Evolutionary conservation across 148 eudicot species (phyloP).

Genomic region (Talinum fruticosum): DNA sequence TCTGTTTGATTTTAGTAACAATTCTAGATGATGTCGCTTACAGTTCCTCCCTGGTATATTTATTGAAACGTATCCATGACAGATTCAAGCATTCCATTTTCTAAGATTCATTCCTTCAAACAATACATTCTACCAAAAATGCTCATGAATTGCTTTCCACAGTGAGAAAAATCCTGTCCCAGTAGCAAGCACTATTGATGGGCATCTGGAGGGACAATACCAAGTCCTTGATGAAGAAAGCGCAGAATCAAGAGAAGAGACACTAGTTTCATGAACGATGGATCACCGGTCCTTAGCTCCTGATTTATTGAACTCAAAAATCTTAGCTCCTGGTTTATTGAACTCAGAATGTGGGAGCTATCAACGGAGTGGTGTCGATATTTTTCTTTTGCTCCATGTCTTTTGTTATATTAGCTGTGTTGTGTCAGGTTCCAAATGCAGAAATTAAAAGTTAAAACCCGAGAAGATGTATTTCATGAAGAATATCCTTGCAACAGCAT

Average conservation of each 20-base stretch:
- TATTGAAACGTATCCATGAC: not conserved
- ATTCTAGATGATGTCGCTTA: too few species aligned
- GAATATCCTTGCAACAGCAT: not conserved
- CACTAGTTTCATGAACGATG: constrained; percentile 7
- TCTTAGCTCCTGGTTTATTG: not conserved
- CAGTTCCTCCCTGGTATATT: too few species aligned
- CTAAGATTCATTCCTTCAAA: not conserved
- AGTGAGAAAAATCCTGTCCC: constrained; percentile 37
- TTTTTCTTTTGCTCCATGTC: not conserved
- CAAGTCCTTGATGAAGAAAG: constrained; percentile 34
- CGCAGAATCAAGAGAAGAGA: constrained; percentile 27
- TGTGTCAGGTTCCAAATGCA: not conserved
- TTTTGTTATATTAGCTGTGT: not conserved
- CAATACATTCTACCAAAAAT: not conserved
- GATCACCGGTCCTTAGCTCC: not conserved
- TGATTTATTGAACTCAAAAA: not conserved
- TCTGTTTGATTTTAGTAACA: too few species aligned
- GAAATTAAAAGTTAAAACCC: not conserved
- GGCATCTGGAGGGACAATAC: constrained; percentile 21
- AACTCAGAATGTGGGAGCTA: not conserved
- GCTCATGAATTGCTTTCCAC: not conserved
- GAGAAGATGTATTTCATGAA: not conserved
- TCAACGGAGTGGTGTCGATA: not conserved
- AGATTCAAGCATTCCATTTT: not conserved
- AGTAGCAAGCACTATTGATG: constrained; percentile 19